Base-by-base conservation (phyloP, 2,329 filamentous ascomycete genomes). In the Stachybotrys echinatus region DNA sequence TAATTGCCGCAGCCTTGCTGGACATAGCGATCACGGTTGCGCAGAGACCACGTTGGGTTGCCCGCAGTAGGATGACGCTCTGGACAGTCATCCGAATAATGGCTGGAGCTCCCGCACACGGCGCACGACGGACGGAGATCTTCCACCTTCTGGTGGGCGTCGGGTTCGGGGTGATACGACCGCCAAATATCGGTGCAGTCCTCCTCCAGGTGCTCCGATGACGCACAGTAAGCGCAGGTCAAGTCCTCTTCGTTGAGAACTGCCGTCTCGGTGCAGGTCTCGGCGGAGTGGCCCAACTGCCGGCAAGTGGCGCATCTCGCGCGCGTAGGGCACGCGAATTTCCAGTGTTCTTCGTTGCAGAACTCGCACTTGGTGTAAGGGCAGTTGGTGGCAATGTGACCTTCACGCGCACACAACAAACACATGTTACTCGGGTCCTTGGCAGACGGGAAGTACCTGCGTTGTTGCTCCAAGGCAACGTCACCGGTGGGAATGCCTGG, bases 141-240 rank as follows among this genome's bases (percentile, higher is more conserved):
- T 45, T 66, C 66, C 38, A 84, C 79, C 52, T 73, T 80, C 50
- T 68, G 71, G 45, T 74, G 66, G 14, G 65, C 64, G 17, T 66
- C 60, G 10, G 66, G 57, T 14, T 67, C 63, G 2, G 71, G 72
- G 12, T 67, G 63, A 60, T 77, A 85, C 18, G 74, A 81, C 50
- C 77, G 73, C 83, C 83, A 89, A 21, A 85, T 67, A 45, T 74
- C 69, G 48, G 78, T 74, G 62, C 87, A 89, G 3, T 76, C 66
- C 12, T 70, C 61, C 60, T 89, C 86, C 8, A 75, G 56, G 57
- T 90, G 87, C 8, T 75, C 70, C 3, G 59, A 55, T 6, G 74
- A 74, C 38, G 69, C 69, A 64, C 87, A 90, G 31, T 83, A 70
- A 12, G 80, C 79, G 61, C 87, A 90, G 3, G 76, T 74, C 44